Evolutionary conservation across 2,329 filamentous ascomycete species (phyloP), one percentile per base, ranked within the genome.

Genomic region (Penicillium corylophilum): DNA sequence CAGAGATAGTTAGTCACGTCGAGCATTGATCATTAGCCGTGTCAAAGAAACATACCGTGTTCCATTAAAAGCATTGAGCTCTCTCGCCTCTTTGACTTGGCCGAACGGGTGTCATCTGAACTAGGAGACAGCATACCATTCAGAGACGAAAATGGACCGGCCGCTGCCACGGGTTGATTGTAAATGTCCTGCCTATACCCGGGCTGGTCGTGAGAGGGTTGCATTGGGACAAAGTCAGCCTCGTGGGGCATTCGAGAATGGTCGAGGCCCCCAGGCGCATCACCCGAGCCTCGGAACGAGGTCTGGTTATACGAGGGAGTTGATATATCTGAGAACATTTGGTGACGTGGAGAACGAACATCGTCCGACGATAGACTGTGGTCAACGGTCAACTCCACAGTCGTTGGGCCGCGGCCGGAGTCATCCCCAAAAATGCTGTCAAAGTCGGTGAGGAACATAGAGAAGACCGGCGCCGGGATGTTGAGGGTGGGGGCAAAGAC

Each of bases 401-500:
- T 46, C 50, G 71, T 59, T 53, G 50, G 29, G 20, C 36, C 47
- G 9, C 44, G 79, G 60, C 87, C 84, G 18, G 63, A 41, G 6
- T 23, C 81, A 41, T 86, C 79, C 18, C 88, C 87, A 67, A 97
- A 99, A 43, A 99, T 93, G 38, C 81, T 82, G 56, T 88, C 82
- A 67, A 90, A 96, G 65, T 97, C 92, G 58, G 94, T 92, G 51
- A 99, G 79, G 71, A 99, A 94, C 71, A 95, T 82, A 3, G 92
- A 91, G 69, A 99, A 96, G 10, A 99, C 87, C 0, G 93, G 92
- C 0, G 91, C 91, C 0, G 94, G 93, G 39, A 99, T 96, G 70
- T 97, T 97, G 48, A 99, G 81, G 0, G 94, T 97, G 0, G 94
- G 94, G 15, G 94, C 95, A 71, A 99, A 99, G 50, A 99, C 93